phyloP scores from a whole-genome alignment of 2,329 filamentous ascomycete genomes.

The Fusarium sp. region DNA sequence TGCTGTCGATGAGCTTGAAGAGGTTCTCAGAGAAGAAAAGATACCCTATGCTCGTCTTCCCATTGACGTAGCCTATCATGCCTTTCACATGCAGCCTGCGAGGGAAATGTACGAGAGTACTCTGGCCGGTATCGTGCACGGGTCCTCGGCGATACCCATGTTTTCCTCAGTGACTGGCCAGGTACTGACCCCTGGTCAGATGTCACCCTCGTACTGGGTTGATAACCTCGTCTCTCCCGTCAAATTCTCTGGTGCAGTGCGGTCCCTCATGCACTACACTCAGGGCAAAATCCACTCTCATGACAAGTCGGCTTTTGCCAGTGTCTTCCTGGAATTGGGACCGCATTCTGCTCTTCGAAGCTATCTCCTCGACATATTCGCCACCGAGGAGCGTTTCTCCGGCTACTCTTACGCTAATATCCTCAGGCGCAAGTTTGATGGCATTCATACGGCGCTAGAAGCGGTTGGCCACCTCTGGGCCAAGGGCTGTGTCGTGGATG shows the following conservation, averaged over 20 bases:
- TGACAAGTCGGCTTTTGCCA: neutral
- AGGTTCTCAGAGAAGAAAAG: neutral
- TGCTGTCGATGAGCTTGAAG: neutral
- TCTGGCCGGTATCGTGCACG: neutral
- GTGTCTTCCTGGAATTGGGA: neutral
- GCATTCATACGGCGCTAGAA: conserved; percentile 9
- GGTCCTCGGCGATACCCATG: neutral
- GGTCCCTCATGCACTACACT: neutral
- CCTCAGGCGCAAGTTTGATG: conserved; percentile 18
- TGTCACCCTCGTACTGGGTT: neutral
- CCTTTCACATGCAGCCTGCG: neutral
- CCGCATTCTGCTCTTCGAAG: neutral
- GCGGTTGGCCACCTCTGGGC: conserved; percentile 26
- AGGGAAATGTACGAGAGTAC: neutral
- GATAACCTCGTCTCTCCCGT: neutral
- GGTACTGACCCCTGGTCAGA: neutral
- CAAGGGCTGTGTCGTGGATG: conserved; percentile 5
- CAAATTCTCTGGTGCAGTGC: neutral
- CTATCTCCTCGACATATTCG: neutral
- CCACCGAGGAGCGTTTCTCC: neutral
- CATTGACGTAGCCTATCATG: neutral
- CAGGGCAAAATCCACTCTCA: neutral
- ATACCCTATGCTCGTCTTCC: neutral
- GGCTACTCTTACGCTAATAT: conserved; percentile 13
- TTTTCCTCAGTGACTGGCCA: neutral